Evolutionary conservation across 371 early-diverging fungal species (phyloP).

Genomic region (Rhizopus stolonifer): DNA sequence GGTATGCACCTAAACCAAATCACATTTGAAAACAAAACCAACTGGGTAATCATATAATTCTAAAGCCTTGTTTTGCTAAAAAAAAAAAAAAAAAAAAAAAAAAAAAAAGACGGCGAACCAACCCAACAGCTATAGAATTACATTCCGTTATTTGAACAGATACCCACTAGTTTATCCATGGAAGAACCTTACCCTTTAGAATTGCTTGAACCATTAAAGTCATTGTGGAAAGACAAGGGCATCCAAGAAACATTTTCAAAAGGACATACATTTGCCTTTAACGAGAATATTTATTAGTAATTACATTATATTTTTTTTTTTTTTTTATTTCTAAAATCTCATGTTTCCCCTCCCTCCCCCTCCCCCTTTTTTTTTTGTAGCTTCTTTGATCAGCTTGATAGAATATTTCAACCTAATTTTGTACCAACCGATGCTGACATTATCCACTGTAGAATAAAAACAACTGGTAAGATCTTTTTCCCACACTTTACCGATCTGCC

Average conservation of each 20-base stretch:
- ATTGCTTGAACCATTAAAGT: conserved; percentile 65
- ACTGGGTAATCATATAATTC: conserved; percentile 49
- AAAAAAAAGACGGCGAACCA: too few species aligned
- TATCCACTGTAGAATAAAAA: conserved; percentile 67
- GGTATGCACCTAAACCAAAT: conserved; percentile 81
- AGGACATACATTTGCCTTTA: conserved; percentile 80
- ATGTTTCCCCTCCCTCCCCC: too few species aligned
- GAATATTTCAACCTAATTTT: conserved; percentile 70
- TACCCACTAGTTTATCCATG: conserved; percentile 38
- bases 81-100: too few species aligned
- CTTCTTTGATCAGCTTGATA: conserved; percentile 84
- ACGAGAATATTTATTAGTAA: conserved; percentile 79
- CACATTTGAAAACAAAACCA: conserved; percentile 53
- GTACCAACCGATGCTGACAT: conserved; percentile 86
- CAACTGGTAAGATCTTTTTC: conserved; percentile 14
- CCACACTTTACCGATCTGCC: neutral
- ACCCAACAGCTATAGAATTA: conserved; percentile 18
- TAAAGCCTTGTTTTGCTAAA: too few species aligned
- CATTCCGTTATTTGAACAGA: conserved; percentile 19
- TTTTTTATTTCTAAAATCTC: too few species aligned
- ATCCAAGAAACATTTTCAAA: conserved; percentile 56
- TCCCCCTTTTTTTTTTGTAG: conserved; percentile 19
- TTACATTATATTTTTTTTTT: too few species aligned
- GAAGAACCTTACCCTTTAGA: conserved; percentile 64
- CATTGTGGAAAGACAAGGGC: conserved; percentile 73